A percentile compares a stretch with the other conserved stretches of the same genome.
phyloP scores from a whole-genome alignment of 139 green algal genomes.

The Mychonastes homosphaera region DNA sequence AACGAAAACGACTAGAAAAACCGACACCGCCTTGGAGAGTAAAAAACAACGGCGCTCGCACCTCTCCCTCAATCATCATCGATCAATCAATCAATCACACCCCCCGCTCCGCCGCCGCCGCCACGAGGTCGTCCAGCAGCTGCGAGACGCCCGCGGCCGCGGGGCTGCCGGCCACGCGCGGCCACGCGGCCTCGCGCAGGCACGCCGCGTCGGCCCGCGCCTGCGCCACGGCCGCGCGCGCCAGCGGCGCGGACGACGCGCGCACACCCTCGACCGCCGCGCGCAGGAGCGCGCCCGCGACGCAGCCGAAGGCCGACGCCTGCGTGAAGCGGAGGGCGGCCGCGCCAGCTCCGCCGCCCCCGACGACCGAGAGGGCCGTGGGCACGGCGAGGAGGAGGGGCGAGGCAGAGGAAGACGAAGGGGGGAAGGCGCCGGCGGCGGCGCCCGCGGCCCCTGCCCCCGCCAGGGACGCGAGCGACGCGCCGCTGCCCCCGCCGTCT shows the following conservation, averaged over 20 bases:
- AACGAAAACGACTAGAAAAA: too few species aligned
- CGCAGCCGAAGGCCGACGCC: neutral
- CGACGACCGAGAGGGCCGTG: neutral
- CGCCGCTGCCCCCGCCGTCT: neutral
- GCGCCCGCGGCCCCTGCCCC: neutral
- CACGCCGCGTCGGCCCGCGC: slow-evolving; percentile 73
- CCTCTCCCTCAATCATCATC: too few species aligned
- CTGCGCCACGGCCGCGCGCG: slow-evolving; percentile 60
- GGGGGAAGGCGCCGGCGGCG: neutral
- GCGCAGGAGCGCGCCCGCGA: too few species aligned
- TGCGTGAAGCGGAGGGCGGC: neutral
- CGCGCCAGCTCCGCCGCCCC: neutral
- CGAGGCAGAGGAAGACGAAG: neutral
- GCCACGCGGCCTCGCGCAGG: slow-evolving; percentile 47
- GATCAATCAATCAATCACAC: too few species aligned
- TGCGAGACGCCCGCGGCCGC: slow-evolving; percentile 29
- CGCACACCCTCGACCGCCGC: too few species aligned
- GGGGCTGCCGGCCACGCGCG: slow-evolving; percentile 22
- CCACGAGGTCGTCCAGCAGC: slow-evolving; percentile 70
- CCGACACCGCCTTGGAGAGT: too few species aligned
- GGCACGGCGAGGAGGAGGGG: neutral
- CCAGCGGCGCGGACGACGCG: slow-evolving; percentile 27
- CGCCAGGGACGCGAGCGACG: neutral
- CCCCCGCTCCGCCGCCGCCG: slow-evolving; percentile 54
- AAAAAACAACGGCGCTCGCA: too few species aligned